These are phyloP conservation scores for Singerocomus inundabilis DNA, from an alignment of 1,284 basidiomycete species.

Conservation along the genomic window DNA sequence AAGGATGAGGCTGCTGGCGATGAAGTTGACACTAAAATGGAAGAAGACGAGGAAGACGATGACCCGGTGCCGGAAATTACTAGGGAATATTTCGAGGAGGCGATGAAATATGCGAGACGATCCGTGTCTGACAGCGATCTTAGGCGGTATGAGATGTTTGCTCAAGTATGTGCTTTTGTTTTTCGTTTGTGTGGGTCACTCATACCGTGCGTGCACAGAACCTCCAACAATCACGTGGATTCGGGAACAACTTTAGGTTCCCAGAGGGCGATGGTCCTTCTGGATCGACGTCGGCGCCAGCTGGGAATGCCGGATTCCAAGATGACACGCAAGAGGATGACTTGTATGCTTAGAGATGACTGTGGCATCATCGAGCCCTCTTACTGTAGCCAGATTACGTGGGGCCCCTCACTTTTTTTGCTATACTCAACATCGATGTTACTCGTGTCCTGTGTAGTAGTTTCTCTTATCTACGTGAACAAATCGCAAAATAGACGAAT, in stretches of 20 bases:
- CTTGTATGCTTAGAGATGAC: slow-evolving; percentile 64
- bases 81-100: slow-evolving; percentile 94
- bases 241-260: slow-evolving; percentile 95
- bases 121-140: slow-evolving; percentile 95
- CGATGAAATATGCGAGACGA: slow-evolving; percentile 91
- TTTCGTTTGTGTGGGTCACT: background rate
- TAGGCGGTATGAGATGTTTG: slow-evolving; percentile 90
- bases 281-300: slow-evolving; percentile 46
- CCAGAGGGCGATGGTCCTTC: slow-evolving; percentile 68
- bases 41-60: slow-evolving; percentile 80
- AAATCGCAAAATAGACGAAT: slow-evolving; percentile 12
- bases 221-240: slow-evolving; percentile 83
- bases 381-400: background rate
- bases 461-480: slow-evolving; percentile 6
- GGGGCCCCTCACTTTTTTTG: background rate
- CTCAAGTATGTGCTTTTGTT: slow-evolving; percentile 51
- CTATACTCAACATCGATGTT: background rate
- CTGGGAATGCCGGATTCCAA: slow-evolving; percentile 76
- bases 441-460: slow-evolving; percentile 12
- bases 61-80: slow-evolving; percentile 98
- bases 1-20: slow-evolving; percentile 61
- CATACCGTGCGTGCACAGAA: slow-evolving; percentile 47
- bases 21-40: slow-evolving; percentile 70
- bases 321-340: slow-evolving; percentile 86
- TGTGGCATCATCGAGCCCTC: background rate